These are phyloP conservation scores for Glycine soja DNA, from an alignment of 306 rosid species.

Conservation along the genomic window DNA sequence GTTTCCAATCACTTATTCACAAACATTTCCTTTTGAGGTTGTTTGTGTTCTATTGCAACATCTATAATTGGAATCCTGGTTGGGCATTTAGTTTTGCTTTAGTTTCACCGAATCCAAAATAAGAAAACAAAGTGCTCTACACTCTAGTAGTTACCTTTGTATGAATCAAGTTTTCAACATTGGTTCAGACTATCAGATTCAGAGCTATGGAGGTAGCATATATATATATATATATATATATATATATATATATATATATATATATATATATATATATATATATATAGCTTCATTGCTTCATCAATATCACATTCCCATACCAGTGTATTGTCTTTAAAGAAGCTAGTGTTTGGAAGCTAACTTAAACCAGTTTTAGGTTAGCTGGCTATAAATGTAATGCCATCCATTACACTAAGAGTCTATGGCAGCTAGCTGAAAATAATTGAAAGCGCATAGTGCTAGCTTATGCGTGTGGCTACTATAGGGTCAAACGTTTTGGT, in stretches of 20 bases:
- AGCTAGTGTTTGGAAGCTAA: not conserved
- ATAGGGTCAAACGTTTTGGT: conserved; percentile 28
- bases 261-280: too few relatives aligned
- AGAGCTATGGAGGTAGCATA: not conserved
- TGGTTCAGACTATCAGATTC: not conserved
- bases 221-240: too few relatives aligned
- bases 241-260: too few relatives aligned
- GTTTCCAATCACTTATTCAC: not conserved
- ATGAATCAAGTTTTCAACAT: conserved; percentile 14
- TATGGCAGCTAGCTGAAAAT: not conserved
- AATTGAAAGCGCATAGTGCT: conserved; percentile 12
- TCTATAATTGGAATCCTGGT: conserved; percentile 13
- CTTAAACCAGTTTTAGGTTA: conserved; percentile 20
- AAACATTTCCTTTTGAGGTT: not conserved
- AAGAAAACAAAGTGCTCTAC: conserved; percentile 15
- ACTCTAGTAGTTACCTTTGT: not conserved
- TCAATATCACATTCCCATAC: not conserved
- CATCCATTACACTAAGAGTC: conserved; percentile 10
- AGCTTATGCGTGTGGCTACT: conserved; percentile 37
- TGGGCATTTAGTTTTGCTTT: conserved; percentile 4
- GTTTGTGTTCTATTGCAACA: conserved; percentile 5
- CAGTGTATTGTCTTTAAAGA: not conserved
- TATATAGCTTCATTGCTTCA: not conserved
- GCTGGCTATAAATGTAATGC: conserved; percentile 22
- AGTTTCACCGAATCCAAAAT: conserved; percentile 19